Percentiles rank a stretch among this genome's conserved stretches.
phyloP scores from a whole-genome alignment of 306 rosid genomes.

The Lathyrus oleraceus region DNA sequence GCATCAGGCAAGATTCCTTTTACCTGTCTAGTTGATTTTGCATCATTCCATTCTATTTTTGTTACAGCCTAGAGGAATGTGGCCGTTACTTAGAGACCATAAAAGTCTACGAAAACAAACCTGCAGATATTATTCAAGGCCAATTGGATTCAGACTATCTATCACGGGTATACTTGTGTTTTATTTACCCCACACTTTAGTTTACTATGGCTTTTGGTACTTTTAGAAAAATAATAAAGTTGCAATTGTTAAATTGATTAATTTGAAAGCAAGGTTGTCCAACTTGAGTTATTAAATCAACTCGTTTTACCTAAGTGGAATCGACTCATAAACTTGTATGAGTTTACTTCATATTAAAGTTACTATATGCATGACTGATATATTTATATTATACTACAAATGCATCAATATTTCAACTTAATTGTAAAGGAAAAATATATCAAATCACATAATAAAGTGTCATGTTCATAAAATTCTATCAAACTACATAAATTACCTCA shows the following conservation, averaged over 20 bases:
- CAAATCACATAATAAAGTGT: no score
- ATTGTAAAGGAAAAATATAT: no score
- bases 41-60: conserved; percentile 28
- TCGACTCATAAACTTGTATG: no score
- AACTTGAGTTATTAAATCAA: no score
- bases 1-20: conserved; percentile 28
- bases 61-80: conserved; percentile 87
- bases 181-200: conserved; percentile 10
- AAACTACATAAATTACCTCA: no score
- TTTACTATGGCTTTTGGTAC: conserved; percentile 19
- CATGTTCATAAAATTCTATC: no score
- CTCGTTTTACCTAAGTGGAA: no score
- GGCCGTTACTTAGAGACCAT: conserved; percentile 97
- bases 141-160: conserved; percentile 95
- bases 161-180: conserved; percentile 60
- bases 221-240: conserved; percentile 5
- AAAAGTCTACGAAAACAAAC: conserved; percentile 93
- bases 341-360: no score
- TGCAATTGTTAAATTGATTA: conserved; percentile 21
- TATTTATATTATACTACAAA: no score
- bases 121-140: conserved; percentile 97
- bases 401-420: no score
- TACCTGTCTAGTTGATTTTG: conserved; percentile 28
- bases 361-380: no score
- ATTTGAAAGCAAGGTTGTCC: neutral